Percentiles rank a stretch among this genome's conserved stretches.
Evolutionary conservation across 2,329 filamentous ascomycete species (phyloP).

Genomic region (Dichotomopilus funicola): DNA sequence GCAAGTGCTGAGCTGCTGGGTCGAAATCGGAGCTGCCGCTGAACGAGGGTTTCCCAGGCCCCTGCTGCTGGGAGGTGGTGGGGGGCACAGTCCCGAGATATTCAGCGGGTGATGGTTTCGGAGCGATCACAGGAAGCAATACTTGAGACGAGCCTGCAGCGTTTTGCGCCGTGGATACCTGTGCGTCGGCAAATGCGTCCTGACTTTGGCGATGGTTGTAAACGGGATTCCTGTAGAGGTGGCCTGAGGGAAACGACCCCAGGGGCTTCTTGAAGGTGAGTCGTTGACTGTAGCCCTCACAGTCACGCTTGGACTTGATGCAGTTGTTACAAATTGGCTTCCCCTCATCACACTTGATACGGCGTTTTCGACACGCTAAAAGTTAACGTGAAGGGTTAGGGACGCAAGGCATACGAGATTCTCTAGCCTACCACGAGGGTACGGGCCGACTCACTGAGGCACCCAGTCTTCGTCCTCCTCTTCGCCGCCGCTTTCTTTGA

Average conservation of each 20-base stretch:
- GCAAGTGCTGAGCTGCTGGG: conserved; percentile 10
- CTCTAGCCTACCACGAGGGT: conserved; percentile 16
- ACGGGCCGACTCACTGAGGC: conserved; percentile 61
- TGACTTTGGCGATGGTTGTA: conserved; percentile 39
- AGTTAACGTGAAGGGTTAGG: no score
- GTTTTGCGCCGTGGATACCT: conserved; percentile 36
- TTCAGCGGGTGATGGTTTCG: conserved; percentile 40
- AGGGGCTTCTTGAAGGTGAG: conserved; percentile 73
- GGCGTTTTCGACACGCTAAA: conserved; percentile 79
- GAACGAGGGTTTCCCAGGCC: conserved; percentile 27
- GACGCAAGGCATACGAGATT: no score
- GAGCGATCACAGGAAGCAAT: conserved; percentile 43
- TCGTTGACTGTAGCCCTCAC: conserved; percentile 76
- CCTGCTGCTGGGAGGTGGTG: conserved; percentile 25
- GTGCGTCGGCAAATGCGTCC: conserved; percentile 38
- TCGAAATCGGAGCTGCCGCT: conserved; percentile 15
- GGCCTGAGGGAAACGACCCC: conserved; percentile 49
- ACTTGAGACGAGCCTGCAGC: conserved; percentile 34
- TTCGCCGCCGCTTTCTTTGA: conserved; percentile 45
- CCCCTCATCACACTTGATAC: conserved; percentile 96
- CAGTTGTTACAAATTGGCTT: conserved; percentile 77
- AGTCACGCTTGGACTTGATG: conserved; percentile 76
- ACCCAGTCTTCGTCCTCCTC: conserved; percentile 86
- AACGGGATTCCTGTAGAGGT: conserved; percentile 38
- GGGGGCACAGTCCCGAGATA: conserved; percentile 29